A percentile compares a stretch with the other conserved stretches of the same genome.
Evolutionary conservation across 2,329 filamentous ascomycete genomes (phyloP).

Genomic region (Sporothrix curviconia): DNA sequence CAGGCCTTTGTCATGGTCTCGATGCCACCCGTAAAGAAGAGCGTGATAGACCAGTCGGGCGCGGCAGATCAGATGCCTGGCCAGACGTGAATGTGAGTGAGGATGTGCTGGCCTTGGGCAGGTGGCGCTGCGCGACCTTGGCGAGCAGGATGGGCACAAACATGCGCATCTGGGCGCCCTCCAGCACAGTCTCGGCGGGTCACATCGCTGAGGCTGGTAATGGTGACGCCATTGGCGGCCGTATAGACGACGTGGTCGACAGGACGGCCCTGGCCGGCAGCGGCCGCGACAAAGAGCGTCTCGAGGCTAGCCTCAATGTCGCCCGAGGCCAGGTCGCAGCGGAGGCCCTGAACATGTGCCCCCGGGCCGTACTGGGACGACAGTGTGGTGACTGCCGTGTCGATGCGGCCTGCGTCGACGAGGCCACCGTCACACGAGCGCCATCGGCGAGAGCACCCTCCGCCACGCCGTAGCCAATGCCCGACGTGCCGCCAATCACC

Average conservation of each 20-base stretch:
- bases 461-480: conserved; percentile 56
- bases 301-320: conserved; percentile 28
- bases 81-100: conserved; percentile 52
- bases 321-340: conserved; percentile 24
- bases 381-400: conserved; percentile 33
- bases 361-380: conserved; percentile 14
- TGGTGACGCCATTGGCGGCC: conserved; percentile 26
- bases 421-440: conserved; percentile 53
- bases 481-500: conserved; percentile 56
- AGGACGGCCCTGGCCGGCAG: conserved; percentile 16
- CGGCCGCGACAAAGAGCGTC: conserved; percentile 24
- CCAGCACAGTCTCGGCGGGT: conserved; percentile 23
- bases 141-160: conserved; percentile 29
- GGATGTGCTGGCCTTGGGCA: conserved; percentile 32
- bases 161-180: conserved; percentile 27
- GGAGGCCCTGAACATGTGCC: conserved; percentile 25
- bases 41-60: conserved; percentile 44
- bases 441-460: conserved; percentile 50
- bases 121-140: conserved; percentile 27
- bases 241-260: conserved; percentile 25
- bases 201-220: conserved; percentile 20
- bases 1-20: conserved; percentile 48
- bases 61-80: conserved; percentile 42
- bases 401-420: conserved; percentile 47
- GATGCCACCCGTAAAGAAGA: conserved; percentile 42